Conservation (phyloP, 352 stramenopile species). For the Phytopythium sindhum region DNA sequence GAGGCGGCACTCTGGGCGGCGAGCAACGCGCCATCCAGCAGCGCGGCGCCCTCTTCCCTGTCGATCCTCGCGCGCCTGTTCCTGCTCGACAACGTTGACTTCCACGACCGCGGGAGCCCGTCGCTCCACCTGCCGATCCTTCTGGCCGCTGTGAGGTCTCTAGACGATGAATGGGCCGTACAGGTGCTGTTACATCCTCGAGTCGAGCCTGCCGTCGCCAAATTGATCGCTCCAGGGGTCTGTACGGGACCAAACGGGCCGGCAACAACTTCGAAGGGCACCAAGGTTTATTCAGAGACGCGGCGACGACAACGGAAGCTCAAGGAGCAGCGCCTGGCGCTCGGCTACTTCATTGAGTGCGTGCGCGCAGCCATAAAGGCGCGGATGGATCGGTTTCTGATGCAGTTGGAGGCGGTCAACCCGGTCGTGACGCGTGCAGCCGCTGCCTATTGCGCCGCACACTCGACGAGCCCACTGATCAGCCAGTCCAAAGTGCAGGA, state of each 20-base stretch:
- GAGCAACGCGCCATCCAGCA: not conserved
- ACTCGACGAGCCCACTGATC: not conserved
- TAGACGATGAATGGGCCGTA: not conserved
- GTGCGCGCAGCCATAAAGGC: not conserved
- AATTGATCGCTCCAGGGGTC: not conserved
- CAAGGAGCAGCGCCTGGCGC: not conserved
- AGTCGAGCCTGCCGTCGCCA: not conserved
- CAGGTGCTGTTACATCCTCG: slow-evolving; percentile 1
- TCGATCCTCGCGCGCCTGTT: slow-evolving; percentile 2
- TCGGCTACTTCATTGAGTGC: slow-evolving; percentile 6
- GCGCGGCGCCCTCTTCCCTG: not conserved
- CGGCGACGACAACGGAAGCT: not conserved
- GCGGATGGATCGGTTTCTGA: not conserved
- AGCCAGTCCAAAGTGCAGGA: not conserved
- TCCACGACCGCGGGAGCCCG: slow-evolving; percentile 1
- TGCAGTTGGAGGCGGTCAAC: slow-evolving; percentile 2
- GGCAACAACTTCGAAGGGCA: not conserved
- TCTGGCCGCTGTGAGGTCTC: not conserved
- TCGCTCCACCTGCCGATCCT: not conserved
- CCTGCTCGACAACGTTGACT: slow-evolving; percentile 7
- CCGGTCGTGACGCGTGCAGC: not conserved
- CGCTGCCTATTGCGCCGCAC: not conserved
- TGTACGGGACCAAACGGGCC: not conserved
- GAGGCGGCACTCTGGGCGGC: slow-evolving; percentile 4
- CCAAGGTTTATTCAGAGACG: not conserved